phyloP scores from a whole-genome alignment of 345 rosid species.

The Viola odorata region DNA sequence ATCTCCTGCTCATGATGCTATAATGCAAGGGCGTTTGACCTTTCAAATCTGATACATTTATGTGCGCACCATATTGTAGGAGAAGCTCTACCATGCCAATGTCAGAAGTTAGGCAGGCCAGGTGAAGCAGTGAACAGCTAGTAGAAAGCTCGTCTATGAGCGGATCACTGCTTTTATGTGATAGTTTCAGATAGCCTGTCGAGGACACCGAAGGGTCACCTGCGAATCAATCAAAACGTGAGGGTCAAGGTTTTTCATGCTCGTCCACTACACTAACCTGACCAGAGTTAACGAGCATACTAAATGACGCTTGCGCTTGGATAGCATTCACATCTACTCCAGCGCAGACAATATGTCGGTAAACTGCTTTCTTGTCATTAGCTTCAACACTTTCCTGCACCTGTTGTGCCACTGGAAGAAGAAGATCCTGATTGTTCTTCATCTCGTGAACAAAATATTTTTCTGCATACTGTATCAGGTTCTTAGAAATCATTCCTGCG shows the following conservation, averaged over 20 bases:
- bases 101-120: constrained; percentile 71
- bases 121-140: constrained; percentile 68
- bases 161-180: constrained; percentile 26
- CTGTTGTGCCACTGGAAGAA: constrained; percentile 40
- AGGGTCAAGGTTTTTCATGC: constrained; percentile 23
- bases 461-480: constrained; percentile 51
- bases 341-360: constrained; percentile 60
- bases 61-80: constrained; percentile 67
- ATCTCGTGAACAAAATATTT: constrained; percentile 45
- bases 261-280: constrained; percentile 32
- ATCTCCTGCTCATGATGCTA: constrained; percentile 43
- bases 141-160: constrained; percentile 36
- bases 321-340: constrained; percentile 52
- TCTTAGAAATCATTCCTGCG: background rate
- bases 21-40: constrained; percentile 63
- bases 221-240: constrained; percentile 31
- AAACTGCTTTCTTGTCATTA: constrained; percentile 63
- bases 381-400: constrained; percentile 58
- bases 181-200: constrained; percentile 23
- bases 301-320: constrained; percentile 46
- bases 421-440: constrained; percentile 38
- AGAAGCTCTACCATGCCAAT: constrained; percentile 71
- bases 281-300: constrained; percentile 31
- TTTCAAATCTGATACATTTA: constrained; percentile 48
- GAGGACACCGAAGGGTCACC: constrained; percentile 31